Conservation (phyloP, 257 asterid species). For the Leonotis leonurus region DNA sequence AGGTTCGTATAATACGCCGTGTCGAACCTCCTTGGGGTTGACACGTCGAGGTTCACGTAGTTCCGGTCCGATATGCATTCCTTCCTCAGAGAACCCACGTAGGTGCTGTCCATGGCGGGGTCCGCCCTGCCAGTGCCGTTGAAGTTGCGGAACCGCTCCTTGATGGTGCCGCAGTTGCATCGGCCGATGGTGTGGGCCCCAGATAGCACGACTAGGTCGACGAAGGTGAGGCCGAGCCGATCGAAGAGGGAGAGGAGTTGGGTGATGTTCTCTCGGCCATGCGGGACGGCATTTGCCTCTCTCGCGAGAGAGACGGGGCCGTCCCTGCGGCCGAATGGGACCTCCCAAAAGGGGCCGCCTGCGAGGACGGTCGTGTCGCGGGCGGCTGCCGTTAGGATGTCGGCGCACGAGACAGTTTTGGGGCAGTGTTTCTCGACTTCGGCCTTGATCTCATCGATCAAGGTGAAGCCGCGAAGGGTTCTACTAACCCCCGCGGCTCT, state of each 20-base stretch:
- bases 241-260: constrained; percentile 42
- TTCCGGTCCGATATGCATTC: constrained; percentile 16
- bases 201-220: constrained; percentile 72
- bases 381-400: constrained; percentile 61
- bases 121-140: constrained; percentile 25
- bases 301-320: constrained; percentile 49
- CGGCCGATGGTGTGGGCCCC: constrained; percentile 60
- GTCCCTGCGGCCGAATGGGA: constrained; percentile 79
- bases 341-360: constrained; percentile 87
- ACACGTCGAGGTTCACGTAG: constrained; percentile 24
- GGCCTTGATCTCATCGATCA: constrained; percentile 59
- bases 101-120: constrained; percentile 27
- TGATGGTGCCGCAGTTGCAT: constrained; percentile 24
- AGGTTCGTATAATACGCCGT: constrained; percentile 33
- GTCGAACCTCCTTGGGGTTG: constrained; percentile 37
- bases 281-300: constrained; percentile 60
- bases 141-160: constrained; percentile 29
- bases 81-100: constrained; percentile 17
- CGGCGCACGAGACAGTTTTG: constrained; percentile 70
- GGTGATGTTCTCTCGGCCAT: constrained; percentile 63
- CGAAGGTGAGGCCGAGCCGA: constrained; percentile 54
- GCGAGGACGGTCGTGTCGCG: constrained; percentile 63
- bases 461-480: constrained; percentile 55
- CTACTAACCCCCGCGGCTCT: constrained; percentile 43
- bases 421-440: constrained; percentile 66